Conservation (phyloP, 148 eudicot species). For the Drosera capensis region DNA sequence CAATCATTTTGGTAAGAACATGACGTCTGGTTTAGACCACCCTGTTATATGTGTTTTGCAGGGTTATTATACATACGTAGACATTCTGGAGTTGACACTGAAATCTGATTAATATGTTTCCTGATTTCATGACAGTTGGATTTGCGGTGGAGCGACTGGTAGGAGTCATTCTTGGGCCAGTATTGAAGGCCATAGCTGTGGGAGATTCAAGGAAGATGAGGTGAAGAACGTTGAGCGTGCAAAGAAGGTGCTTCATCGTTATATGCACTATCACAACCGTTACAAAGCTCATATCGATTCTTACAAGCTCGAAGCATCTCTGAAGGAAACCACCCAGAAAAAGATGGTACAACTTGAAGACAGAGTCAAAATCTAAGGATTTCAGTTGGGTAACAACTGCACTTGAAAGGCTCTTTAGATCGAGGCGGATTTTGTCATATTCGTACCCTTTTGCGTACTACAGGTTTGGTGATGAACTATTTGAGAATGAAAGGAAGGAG, state of each 20-base stretch:
- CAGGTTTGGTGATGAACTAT: constrained; percentile 61
- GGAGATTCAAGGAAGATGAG: constrained; percentile 41
- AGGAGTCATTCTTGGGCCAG: constrained; percentile 26
- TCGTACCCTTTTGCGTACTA: constrained; percentile 64
- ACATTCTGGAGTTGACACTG: background rate
- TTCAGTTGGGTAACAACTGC: constrained; percentile 45
- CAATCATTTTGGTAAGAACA: constrained; percentile 54
- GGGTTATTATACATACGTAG: too few relatives aligned
- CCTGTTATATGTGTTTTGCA: too few relatives aligned
- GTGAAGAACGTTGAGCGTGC: constrained; percentile 26
- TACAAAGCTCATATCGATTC: constrained; percentile 56
- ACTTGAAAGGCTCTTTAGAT: constrained; percentile 33
- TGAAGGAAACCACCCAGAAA: constrained; percentile 20
- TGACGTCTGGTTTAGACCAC: too few relatives aligned
- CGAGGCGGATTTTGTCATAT: constrained; percentile 43
- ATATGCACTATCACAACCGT: constrained; percentile 45
- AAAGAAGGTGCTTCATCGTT: constrained; percentile 30
- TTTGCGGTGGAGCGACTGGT: constrained; percentile 62
- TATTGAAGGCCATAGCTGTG: constrained; percentile 48
- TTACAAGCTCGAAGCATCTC: constrained; percentile 27
- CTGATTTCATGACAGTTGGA: constrained; percentile 32
- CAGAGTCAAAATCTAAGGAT: constrained; percentile 23
- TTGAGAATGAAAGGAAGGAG: constrained; percentile 35
- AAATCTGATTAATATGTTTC: background rate
- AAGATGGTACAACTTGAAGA: constrained; percentile 31